Percentiles rank a stretch among this genome's conserved stretches.
Conservation (phyloP, 78 protist species). For the Pigoraptor vietnamica region DNA sequence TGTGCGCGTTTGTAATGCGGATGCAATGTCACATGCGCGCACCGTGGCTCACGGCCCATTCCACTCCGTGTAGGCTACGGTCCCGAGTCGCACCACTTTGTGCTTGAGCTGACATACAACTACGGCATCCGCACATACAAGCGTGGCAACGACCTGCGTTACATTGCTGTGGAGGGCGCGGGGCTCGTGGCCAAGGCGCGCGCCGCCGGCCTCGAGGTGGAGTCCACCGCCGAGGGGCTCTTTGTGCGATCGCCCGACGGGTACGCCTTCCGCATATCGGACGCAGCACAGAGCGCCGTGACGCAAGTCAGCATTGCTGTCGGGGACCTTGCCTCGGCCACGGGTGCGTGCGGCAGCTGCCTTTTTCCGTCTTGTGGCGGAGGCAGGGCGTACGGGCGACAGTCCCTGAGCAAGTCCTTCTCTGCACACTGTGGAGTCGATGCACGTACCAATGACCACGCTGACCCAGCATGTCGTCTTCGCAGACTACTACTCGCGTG, state of each 20-base stretch:
- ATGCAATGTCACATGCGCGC: not conserved
- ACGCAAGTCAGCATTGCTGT: not conserved
- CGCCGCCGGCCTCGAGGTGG: not conserved
- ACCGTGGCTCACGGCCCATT: not conserved
- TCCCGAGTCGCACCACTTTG: conserved; percentile 1
- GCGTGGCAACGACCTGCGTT: not conserved
- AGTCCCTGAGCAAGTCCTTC: no score
- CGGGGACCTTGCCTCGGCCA: no score
- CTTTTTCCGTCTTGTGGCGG: not conserved
- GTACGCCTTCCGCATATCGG: no score
- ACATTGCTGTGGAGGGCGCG: not conserved
- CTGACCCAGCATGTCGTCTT: no score
- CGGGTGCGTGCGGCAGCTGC: no score
- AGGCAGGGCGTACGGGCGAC: not conserved
- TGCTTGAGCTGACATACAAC: conserved; percentile 15
- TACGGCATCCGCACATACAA: not conserved
- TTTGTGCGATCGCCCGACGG: not conserved
- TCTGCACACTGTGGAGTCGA: no score
- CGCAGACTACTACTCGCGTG: not conserved
- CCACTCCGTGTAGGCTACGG: not conserved
- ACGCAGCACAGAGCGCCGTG: not conserved
- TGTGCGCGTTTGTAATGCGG: not conserved
- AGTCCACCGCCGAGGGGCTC: not conserved
- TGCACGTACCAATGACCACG: no score
- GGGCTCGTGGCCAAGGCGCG: not conserved